Conservation (phyloP, 2,329 filamentous ascomycete genomes). For the Amauroascus niger region DNA sequence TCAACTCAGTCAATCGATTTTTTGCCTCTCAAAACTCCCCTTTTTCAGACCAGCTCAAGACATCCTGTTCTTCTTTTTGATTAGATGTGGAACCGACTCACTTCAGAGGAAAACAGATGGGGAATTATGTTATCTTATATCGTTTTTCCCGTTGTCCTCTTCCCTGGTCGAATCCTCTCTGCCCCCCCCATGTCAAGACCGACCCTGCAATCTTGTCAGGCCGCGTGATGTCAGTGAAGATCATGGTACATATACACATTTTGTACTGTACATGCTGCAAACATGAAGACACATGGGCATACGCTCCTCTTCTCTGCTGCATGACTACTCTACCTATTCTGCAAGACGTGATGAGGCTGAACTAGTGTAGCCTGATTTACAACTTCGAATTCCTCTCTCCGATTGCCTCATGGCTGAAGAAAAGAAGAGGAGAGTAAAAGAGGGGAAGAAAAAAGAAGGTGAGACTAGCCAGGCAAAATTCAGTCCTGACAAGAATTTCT, state of each 20-base stretch:
- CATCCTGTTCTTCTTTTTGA: neutral
- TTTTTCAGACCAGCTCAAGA: neutral
- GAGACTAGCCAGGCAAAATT: no score
- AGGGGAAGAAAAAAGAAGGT: neutral
- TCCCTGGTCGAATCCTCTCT: neutral
- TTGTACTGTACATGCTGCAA: no score
- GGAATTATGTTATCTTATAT: neutral
- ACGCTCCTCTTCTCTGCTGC: neutral
- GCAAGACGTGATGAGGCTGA: neutral
- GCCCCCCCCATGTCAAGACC: neutral
- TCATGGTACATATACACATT: neutral
- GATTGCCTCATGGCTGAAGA: neutral
- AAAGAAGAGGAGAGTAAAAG: neutral
- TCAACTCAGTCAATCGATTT: no score
- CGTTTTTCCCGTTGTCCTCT: neutral
- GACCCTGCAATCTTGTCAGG: conserved; percentile 6
- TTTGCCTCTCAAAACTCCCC: no score
- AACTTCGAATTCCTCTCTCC: neutral
- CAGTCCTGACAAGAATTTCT: no score
- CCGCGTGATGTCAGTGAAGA: conserved; percentile 4
- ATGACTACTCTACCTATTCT: neutral
- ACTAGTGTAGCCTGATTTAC: neutral
- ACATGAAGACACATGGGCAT: neutral
- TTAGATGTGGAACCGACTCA: neutral
- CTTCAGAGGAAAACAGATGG: neutral